Base-by-base conservation (phyloP, 164 flowering plant genomes). In the Vitis cinerea region DNA sequence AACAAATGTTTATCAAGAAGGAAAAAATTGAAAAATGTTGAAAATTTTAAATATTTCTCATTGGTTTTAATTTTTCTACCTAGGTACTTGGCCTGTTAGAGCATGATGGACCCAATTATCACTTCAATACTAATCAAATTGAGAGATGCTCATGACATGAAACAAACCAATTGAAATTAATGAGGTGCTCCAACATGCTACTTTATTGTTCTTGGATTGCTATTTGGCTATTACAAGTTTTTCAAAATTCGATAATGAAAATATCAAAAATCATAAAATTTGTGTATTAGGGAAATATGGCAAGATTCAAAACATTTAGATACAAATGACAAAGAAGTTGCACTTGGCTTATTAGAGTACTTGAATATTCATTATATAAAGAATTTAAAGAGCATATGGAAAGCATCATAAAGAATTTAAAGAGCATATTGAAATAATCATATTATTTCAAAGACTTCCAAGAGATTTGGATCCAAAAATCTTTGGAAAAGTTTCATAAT, bases 271-370 rank as follows among this genome's bases (percentile, higher is more conserved):
- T 10, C 58, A 72, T 10, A 48, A 59, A 49, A 37, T 14, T 17
- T 76, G 75, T 23, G 15, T 54, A 23, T 16, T 76, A 9, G 57
- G 31, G 19, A 63, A 61, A 1, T 76, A 76, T 30, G 58, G 64
- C 52, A 66, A 63, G 59, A 19, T 76, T 13, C 48, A 59, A 53
- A 50, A 53, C 8, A 6, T 76, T 10, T 71, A 2, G 65, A 63
- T 50, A 60, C 61, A 50, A 10, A 48, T 1, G 69, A 64, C 2
- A 7, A 23, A 8, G 23, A 64, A 27, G 66, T 3, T 16, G 8
- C 50, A 2, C 61, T 68, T n/a, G 54, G 16, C 2, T 51, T 47
- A 12, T 30, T 68, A 8, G 63, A 68, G 14, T 68, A n/a, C 29
- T 48, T 68, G 37, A 14, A 57, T 17, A 44, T 68, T 12, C 59